Conservation (phyloP, 768 basidiomycete genomes). For the Candolleomyces aberdarensis region DNA sequence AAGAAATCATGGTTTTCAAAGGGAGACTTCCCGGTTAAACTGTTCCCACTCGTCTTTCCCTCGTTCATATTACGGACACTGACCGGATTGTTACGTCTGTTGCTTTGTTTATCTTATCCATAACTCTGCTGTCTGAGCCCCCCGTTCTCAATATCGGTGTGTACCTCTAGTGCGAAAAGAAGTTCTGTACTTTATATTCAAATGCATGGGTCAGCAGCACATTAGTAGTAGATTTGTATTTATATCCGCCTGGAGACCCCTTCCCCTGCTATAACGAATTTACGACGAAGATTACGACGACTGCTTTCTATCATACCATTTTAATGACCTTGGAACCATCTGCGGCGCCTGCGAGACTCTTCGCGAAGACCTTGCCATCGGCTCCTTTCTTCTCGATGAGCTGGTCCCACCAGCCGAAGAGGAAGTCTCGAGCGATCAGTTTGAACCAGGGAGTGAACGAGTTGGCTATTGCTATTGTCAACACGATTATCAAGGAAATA, state of each 20-base stretch:
- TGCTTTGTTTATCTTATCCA: too few species aligned
- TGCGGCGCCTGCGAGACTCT: slow-evolving; percentile 59
- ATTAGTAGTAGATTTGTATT: not conserved
- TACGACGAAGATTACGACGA: not conserved
- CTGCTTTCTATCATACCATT: slow-evolving; percentile 25
- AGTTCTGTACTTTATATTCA: not conserved
- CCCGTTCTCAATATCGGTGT: not conserved
- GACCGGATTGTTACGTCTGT: too few species aligned
- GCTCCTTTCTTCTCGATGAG: slow-evolving; percentile 59
- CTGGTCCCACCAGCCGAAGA: slow-evolving; percentile 99
- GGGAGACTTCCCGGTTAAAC: slow-evolving; percentile 20
- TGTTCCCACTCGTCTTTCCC: too few species aligned
- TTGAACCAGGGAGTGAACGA: slow-evolving; percentile 99
- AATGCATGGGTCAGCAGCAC: not conserved
- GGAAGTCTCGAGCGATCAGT: slow-evolving; percentile 92
- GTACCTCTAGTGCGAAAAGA: not conserved
- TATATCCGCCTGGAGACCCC: not conserved
- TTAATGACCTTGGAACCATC: slow-evolving; percentile 72
- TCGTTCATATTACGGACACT: too few species aligned
- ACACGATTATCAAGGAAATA: too few species aligned
- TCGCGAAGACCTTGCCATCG: slow-evolving; percentile 60
- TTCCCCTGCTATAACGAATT: not conserved
- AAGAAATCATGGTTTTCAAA: slow-evolving; percentile 69
- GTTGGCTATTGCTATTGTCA: slow-evolving; percentile 49
- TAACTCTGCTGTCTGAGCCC: not conserved